Evolutionary conservation across 306 rosid species (phyloP).

Genomic region (Parietaria judaica): DNA sequence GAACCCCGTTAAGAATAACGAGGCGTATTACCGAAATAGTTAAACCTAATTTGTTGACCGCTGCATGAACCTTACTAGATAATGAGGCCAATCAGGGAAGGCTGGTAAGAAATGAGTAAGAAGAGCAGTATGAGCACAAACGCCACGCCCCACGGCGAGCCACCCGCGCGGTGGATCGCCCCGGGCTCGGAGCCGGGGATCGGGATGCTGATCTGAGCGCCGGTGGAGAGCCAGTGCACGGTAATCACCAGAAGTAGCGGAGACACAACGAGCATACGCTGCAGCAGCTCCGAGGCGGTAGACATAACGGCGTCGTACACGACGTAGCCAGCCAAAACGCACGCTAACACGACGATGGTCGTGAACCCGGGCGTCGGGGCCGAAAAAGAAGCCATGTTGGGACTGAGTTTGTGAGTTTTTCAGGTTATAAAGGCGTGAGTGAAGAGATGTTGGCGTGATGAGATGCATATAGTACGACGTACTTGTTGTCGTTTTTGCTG

Average conservation of each 20-base stretch:
- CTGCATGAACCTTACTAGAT: too few relatives aligned
- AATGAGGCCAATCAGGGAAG: slow-evolving; percentile 32
- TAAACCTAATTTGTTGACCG: too few relatives aligned
- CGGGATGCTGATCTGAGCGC: slow-evolving; percentile 42
- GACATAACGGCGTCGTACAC: slow-evolving; percentile 58
- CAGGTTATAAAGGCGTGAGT: too few relatives aligned
- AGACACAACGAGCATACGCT: slow-evolving; percentile 53
- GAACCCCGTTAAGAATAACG: too few relatives aligned
- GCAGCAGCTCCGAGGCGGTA: slow-evolving; percentile 57
- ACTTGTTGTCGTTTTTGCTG: too few relatives aligned
- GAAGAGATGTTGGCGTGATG: too few relatives aligned
- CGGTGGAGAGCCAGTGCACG: slow-evolving; percentile 68
- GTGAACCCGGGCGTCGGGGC: slow-evolving; percentile 42
- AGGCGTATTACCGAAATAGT: too few relatives aligned
- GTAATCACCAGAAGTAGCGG: slow-evolving; percentile 52
- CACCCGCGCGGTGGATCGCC: slow-evolving; percentile 64
- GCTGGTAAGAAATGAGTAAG: slow-evolving; percentile 61
- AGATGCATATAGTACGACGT: too few relatives aligned
- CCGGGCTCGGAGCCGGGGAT: slow-evolving; percentile 68
- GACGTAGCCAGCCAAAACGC: slow-evolving; percentile 40
- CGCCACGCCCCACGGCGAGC: slow-evolving; percentile 77
- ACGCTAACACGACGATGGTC: slow-evolving; percentile 24
- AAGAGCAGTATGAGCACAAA: slow-evolving; percentile 38
- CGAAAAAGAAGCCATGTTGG: too few relatives aligned
- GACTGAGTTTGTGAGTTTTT: too few relatives aligned